These are phyloP conservation scores for Salix purpurea DNA, from an alignment of 345 rosid species.

Conservation along the genomic window DNA sequence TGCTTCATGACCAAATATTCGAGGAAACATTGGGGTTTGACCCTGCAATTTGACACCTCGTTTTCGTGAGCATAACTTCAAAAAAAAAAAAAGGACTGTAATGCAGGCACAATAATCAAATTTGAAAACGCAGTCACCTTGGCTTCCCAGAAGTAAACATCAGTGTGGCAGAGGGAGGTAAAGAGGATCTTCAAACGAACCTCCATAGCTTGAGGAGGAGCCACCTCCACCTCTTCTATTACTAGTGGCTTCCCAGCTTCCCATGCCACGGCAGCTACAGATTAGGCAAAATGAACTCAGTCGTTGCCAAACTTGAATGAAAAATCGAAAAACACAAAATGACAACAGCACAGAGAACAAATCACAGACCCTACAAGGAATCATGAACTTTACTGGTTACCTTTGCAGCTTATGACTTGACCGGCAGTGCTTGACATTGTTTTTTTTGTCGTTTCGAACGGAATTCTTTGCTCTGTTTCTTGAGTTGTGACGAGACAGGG, in stretches of 20 bases:
- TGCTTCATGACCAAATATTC: constrained; percentile 21
- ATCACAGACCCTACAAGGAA: background rate
- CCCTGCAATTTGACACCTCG: constrained; percentile 8
- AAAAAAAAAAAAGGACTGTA: accelerated
- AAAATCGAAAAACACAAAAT: background rate
- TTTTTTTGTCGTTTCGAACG: background rate
- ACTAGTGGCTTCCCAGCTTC: constrained; percentile 56
- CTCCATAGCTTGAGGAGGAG: constrained; percentile 46
- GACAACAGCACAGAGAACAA: background rate
- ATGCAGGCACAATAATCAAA: too few species aligned
- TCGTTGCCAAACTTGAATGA: background rate
- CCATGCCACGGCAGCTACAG: constrained; percentile 52
- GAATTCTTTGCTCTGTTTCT: background rate
- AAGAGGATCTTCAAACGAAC: constrained; percentile 40
- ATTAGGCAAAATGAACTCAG: background rate
- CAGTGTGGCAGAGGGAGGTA: constrained; percentile 46
- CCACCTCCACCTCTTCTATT: constrained; percentile 51
- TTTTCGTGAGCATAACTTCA: too few species aligned
- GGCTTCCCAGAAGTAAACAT: constrained; percentile 58
- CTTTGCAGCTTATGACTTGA: constrained; percentile 37
- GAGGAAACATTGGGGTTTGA: constrained; percentile 15
- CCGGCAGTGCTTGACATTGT: constrained; percentile 28
- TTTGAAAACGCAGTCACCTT: constrained; percentile 16
- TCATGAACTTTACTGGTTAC: constrained; percentile 4
- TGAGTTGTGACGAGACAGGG: background rate